Conservation (phyloP, 2,329 filamentous ascomycete species). For the Penicillium sp. region DNA sequence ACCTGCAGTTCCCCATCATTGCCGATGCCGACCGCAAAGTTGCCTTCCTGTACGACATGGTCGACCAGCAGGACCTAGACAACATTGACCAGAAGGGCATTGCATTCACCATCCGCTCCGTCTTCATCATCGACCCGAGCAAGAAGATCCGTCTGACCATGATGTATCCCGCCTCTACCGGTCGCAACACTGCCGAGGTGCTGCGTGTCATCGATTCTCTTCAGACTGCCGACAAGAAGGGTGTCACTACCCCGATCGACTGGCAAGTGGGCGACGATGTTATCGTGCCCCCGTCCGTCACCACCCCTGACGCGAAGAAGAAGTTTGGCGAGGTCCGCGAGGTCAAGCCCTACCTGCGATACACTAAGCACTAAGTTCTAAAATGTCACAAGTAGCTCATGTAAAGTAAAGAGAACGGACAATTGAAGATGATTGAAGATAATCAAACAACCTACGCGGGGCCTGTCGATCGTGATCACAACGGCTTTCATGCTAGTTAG, state of each 20-base stretch:
- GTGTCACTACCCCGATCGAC: slow-evolving; percentile 83
- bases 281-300: slow-evolving; percentile 79
- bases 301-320: slow-evolving; percentile 78
- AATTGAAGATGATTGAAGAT: neutral
- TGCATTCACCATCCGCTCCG: slow-evolving; percentile 89
- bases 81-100: slow-evolving; percentile 76
- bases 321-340: slow-evolving; percentile 71
- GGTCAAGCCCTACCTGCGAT: slow-evolving; percentile 49
- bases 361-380: slow-evolving; percentile 22
- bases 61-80: slow-evolving; percentile 77
- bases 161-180: slow-evolving; percentile 87
- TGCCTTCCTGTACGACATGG: slow-evolving; percentile 75
- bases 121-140: slow-evolving; percentile 91
- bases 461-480: neutral
- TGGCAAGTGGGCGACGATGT: slow-evolving; percentile 88
- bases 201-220: slow-evolving; percentile 75
- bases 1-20: slow-evolving; percentile 73
- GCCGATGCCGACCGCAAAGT: slow-evolving; percentile 76
- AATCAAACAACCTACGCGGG: neutral
- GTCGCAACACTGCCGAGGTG: slow-evolving; percentile 75
- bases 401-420: neutral
- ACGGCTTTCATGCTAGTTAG: slow-evolving; percentile 8
- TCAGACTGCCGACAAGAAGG: slow-evolving; percentile 83
- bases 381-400: slow-evolving; percentile 1
- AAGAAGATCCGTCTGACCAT: slow-evolving; percentile 93